Evolutionary conservation across 495 filamentous ascomycete genomes (phyloP), one percentile per base, ranked within the genome.

Genomic region (Chaetomidium leptoderma): DNA sequence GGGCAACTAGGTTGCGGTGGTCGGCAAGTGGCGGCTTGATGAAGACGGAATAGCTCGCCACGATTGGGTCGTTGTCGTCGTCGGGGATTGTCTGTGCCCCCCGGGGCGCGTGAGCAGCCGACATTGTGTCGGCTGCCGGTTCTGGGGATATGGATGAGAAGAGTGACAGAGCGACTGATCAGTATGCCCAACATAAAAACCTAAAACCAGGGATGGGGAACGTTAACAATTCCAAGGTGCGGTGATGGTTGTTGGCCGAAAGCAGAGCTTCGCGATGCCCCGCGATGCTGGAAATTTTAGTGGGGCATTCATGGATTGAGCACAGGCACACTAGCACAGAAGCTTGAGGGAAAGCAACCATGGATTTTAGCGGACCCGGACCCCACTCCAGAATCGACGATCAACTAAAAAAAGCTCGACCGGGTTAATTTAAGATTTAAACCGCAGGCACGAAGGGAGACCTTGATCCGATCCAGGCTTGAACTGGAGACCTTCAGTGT

Each of bases 41-140:
- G 69, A 76, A 76, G 51, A 80, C 68, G 45, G 68, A 64, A 72
- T 76, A 78, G 66, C 64, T 72, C n/a, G 74, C 71, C 43, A 78
- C 63, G 51, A 80, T 67, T 46, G 77, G 77, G 61, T 80, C 76
- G 13, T 68, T 60, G 27, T 76, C 74, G 42, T 69, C 67, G 37
- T 63, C 58, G 13, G 43, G 29, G 27, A 27, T 8, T 13, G 27
- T n/a, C n/a, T n/a, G 10, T 29, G 39, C 54, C 19, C 30, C 42
- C 26, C 32, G 32, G 2, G 47, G 27, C 7, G 10, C 29, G 30
- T 29, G 30, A 19, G 21, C 26, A 0, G 37, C 2, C 0, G 54
- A 23, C 49, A 52, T 52, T 29, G 17, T 26, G 27, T 19, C 2
- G 13, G 32, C 3, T 26, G 3, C 32, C 32, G 5, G 23, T 16